Evolutionary conservation across 495 filamentous ascomycete genomes (phyloP).

Genomic region (Podospora sp.): DNA sequence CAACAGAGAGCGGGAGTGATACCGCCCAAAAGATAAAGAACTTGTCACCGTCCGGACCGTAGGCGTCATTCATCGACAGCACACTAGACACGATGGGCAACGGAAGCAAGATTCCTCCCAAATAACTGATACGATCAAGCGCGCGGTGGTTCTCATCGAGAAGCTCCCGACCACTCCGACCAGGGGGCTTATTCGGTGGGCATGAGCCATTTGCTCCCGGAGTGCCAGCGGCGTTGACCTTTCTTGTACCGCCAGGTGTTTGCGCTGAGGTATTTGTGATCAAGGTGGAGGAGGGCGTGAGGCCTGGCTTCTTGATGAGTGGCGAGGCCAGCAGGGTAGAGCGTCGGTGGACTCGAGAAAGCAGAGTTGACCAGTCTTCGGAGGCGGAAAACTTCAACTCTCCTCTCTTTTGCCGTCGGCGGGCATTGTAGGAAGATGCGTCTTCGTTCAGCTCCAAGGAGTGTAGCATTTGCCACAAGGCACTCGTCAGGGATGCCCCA

Average conservation of each 20-base stretch:
- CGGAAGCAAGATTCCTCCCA: constrained; percentile 47
- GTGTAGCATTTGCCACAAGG: constrained; percentile 35
- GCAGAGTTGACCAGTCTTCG: constrained; percentile 20
- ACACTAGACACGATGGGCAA: constrained; percentile 46
- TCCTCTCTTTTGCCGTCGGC: not conserved
- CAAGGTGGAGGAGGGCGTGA: not conserved
- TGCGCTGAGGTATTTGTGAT: not conserved
- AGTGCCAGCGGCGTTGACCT: not conserved
- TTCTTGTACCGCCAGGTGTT: not conserved
- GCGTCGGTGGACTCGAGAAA: constrained; percentile 33
- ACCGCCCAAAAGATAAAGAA: constrained; percentile 50
- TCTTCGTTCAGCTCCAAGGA: constrained; percentile 41
- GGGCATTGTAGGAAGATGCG: constrained; percentile 5
- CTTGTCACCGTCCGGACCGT: constrained; percentile 34
- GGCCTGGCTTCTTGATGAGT: not conserved
- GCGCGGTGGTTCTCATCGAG: constrained; percentile 39
- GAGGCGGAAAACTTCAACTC: not conserved
- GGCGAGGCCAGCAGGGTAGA: constrained; percentile 22
- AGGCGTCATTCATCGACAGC: constrained; percentile 45
- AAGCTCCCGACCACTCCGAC: not conserved
- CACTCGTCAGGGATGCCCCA: not conserved
- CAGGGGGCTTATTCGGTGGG: not conserved
- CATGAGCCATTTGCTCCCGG: not conserved
- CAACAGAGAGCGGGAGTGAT: constrained; percentile 34
- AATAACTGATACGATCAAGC: constrained; percentile 46